Percentiles rank a stretch among this genome's conserved stretches.
These are phyloP conservation scores for Triticum dicoccoides DNA, from an alignment of 176 grass and related monocot species.

Conservation along the genomic window DNA sequence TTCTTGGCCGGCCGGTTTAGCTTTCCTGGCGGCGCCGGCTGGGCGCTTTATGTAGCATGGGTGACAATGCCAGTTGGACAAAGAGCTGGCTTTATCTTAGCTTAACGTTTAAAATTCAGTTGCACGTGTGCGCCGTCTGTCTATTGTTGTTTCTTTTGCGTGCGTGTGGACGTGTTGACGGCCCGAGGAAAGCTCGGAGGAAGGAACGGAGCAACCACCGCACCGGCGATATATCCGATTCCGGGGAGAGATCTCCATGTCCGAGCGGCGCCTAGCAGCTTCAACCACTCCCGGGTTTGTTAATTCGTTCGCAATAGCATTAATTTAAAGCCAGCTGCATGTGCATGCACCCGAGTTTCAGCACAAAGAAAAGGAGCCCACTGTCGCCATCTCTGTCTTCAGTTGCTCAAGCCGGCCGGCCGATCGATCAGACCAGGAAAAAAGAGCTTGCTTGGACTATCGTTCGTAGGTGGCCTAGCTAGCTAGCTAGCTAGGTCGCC, in stretches of 20 bases:
- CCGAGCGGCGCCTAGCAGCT: background rate
- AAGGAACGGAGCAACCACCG: background rate
- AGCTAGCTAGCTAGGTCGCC: no score
- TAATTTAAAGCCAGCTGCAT: background rate
- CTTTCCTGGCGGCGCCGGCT: background rate
- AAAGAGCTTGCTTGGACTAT: background rate
- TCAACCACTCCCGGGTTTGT: background rate
- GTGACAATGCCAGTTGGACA: slow-evolving; percentile 11
- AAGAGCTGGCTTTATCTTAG: background rate
- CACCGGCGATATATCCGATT: background rate
- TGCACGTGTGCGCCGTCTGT: slow-evolving; percentile 31
- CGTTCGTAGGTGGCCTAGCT: no score
- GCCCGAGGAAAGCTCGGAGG: background rate
- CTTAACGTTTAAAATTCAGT: background rate
- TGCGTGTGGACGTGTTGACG: background rate
- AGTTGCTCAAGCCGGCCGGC: no score
- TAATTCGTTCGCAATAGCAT: background rate
- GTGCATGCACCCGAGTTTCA: background rate
- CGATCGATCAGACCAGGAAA: no score
- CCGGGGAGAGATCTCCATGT: background rate
- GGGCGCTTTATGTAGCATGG: background rate
- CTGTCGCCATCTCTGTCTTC: background rate
- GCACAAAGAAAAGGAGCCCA: background rate
- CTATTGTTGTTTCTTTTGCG: background rate
- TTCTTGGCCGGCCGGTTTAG: background rate